Evolutionary conservation across 768 basidiomycete species (phyloP).

Genomic region (Peribolospora baueri): DNA sequence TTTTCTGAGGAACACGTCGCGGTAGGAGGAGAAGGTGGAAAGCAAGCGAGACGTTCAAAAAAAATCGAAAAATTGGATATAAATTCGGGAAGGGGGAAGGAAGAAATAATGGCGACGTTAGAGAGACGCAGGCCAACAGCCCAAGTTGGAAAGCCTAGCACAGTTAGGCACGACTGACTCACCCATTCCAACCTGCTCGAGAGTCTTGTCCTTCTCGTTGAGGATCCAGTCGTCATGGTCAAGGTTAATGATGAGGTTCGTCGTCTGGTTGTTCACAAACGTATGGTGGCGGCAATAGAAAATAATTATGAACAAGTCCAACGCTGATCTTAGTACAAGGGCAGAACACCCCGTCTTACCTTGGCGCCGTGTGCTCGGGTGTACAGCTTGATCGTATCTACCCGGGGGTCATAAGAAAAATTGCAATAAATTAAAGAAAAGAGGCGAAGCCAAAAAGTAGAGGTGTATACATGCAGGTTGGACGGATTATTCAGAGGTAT

Average conservation of each 20-base stretch:
- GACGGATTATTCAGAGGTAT: no score
- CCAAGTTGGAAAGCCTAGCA: not conserved
- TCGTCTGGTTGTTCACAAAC: conserved; percentile 33
- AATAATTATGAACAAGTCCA: not conserved
- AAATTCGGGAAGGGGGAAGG: not conserved
- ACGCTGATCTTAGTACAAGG: not conserved
- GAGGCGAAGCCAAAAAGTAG: not conserved
- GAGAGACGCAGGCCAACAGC: not conserved
- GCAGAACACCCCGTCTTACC: conserved; percentile 23
- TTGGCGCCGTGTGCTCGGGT: conserved; percentile 86
- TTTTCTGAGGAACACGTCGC: conserved; percentile 37
- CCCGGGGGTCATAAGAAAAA: not conserved
- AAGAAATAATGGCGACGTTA: not conserved
- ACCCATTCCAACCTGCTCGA: conserved; percentile 61
- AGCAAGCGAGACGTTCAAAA: not conserved
- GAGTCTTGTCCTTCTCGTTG: conserved; percentile 34
- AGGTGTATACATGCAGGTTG: no score
- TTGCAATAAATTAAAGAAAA: no score
- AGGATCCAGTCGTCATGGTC: conserved; percentile 88
- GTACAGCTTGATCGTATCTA: conserved; percentile 86
- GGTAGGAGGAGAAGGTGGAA: not conserved
- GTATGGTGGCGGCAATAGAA: not conserved
- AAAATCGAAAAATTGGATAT: not conserved
- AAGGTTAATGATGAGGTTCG: conserved; percentile 92
- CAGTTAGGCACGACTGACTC: conserved; percentile 13